Base-by-base conservation (phyloP, 768 basidiomycete genomes). In the Lactarius sp. region DNA sequence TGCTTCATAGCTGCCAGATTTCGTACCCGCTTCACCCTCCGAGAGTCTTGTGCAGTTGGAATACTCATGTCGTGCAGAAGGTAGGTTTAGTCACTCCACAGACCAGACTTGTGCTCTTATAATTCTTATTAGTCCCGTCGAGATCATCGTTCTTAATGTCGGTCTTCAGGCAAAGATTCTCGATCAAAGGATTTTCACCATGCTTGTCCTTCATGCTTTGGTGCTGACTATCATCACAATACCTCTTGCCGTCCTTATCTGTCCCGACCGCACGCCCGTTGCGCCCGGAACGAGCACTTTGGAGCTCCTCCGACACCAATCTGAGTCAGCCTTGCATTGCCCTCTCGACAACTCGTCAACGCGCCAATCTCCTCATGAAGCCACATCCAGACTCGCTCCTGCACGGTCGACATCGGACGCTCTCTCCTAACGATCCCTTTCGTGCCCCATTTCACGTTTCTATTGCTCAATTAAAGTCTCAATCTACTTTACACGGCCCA, bases 31-130 rank as follows among this genome's bases (percentile, higher is more conserved):
- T 95, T 90, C 76, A 83, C 79, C 47, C 79, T 76, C 74, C 80
- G 94, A n/a, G 92, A 95, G 73, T 78, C 85, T 1, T 83, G 85
- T 27, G 91, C 93, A 5, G 87, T 95, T 61, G 94, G 94, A 4
- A 80, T 86, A 54, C 75, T 97, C 31, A 97, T 97, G 94, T 85
- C 84, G 73, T 93, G 91, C 77, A 92, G 95, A 76, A 91, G 91
- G 87, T 88, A 62, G 52, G 81, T 74, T 20, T 3, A 14, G 50
- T 59, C 20, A 62, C 27, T 50, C 47, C 37, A 13, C 46, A 20
- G 46, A 41, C 36, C n/a, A 12, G 16, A 53, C 18, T 44, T 36
- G 12, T 27, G 36, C 12, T 39, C 59, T 52, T 33, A 64, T 41
- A 37, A 61, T 16, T 61, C 42, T 61, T 27, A 8, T 33, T 62